A percentile compares a stretch with the other conserved stretches of the same genome.
phyloP scores from a whole-genome alignment of 495 filamentous ascomycete species.

The Xanthoparmelia taractica region DNA sequence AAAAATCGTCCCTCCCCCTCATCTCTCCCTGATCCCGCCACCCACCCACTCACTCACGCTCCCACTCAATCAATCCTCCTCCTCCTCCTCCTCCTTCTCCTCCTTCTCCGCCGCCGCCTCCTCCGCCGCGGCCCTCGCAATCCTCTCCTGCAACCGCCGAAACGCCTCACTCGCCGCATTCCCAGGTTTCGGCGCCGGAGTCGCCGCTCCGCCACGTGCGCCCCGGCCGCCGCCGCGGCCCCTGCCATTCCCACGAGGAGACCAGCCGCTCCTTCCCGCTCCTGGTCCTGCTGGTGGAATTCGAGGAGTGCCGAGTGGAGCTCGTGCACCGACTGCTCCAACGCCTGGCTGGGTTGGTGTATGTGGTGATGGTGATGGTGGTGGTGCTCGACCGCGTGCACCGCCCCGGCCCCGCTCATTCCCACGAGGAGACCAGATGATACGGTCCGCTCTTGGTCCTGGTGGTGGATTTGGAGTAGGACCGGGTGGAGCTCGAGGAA shows the following conservation, averaged over 20 bases:
- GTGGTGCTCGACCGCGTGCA: too few species aligned
- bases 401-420: too few species aligned
- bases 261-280: background rate
- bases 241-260: too few species aligned
- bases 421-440: too few species aligned
- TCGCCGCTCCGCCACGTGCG: background rate
- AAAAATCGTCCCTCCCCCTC: background rate
- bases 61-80: background rate
- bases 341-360: background rate
- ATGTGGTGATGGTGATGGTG: background rate
- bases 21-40: too few species aligned
- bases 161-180: background rate
- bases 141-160: background rate
- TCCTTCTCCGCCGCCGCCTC: too few species aligned
- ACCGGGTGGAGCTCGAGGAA: too few species aligned
- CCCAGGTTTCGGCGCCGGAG: background rate
- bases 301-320: too few species aligned
- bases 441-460: too few species aligned
- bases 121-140: background rate
- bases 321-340: too few species aligned
- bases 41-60: background rate
- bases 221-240: too few species aligned
- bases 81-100: background rate
- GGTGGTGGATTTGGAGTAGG: too few species aligned
- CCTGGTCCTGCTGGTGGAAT: background rate